Conservation (phyloP, 2,329 filamentous ascomycete species). For the Talaromyces rugulosus region DNA sequence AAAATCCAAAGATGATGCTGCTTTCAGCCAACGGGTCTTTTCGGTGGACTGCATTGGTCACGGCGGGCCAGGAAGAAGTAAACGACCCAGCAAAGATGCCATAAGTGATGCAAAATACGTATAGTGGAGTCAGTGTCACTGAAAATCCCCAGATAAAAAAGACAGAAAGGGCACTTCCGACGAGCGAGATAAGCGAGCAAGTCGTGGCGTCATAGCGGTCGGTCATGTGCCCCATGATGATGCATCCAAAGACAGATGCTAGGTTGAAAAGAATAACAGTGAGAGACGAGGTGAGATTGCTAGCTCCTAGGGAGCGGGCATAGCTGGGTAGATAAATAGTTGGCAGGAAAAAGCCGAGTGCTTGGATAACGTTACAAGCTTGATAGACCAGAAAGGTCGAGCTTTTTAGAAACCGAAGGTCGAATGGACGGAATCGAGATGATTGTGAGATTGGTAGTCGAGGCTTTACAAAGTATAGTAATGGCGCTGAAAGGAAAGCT, state of each 20-base stretch:
- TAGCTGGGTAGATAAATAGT: constrained; percentile 32
- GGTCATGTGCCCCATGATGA: constrained; percentile 39
- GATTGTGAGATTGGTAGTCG: constrained; percentile 20
- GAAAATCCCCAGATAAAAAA: constrained; percentile 48
- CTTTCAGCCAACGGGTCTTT: constrained; percentile 37
- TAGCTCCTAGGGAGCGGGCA: constrained; percentile 19
- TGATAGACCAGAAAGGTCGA: constrained; percentile 36
- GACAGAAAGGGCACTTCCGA: constrained; percentile 37
- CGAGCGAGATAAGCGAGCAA: constrained; percentile 38
- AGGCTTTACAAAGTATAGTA: constrained; percentile 30
- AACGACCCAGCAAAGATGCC: constrained; percentile 44
- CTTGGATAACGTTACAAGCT: constrained; percentile 30
- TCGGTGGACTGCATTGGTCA: constrained; percentile 39
- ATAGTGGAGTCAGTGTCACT: constrained; percentile 36
- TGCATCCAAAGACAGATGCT: constrained; percentile 26
- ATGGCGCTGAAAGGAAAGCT: constrained; percentile 36
- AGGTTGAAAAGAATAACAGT: constrained; percentile 28
- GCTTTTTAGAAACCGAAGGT: constrained; percentile 28
- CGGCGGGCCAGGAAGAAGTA: constrained; percentile 42
- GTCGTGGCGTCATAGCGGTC: constrained; percentile 41
- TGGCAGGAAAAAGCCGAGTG: constrained; percentile 33
- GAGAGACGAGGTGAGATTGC: constrained; percentile 18
- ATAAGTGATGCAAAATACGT: constrained; percentile 40
- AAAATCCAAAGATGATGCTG: constrained; percentile 46
- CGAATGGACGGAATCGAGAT: constrained; percentile 21